phyloP scores from a whole-genome alignment of 2,329 filamentous ascomycete species.

The Paracamarosporium sp. region DNA sequence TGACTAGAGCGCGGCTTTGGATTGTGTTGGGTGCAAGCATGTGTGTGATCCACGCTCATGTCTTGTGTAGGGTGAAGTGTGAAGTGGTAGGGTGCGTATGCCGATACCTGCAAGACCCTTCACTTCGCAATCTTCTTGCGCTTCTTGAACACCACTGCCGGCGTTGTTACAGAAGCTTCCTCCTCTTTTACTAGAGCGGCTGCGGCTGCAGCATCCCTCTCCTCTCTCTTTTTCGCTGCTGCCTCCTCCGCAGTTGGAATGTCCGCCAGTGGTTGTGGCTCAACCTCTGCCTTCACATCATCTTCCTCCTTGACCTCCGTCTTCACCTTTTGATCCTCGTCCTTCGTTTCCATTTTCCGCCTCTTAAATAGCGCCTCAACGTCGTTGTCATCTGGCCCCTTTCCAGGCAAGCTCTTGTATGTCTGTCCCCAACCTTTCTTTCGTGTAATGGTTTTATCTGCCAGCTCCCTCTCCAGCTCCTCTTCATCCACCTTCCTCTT shows the following conservation, averaged over 20 bases:
- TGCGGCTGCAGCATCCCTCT: conserved; percentile 19
- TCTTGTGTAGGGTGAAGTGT: background rate
- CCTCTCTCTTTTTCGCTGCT: conserved; percentile 21
- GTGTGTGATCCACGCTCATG: background rate
- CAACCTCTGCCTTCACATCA: conserved; percentile 55
- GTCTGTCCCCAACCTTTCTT: conserved; percentile 55
- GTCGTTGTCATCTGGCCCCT: conserved; percentile 65
- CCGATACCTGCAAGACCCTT: conserved; percentile 4
- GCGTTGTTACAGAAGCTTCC: conserved; percentile 23
- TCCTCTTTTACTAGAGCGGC: conserved; percentile 24
- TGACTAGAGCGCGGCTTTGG: too few relatives aligned
- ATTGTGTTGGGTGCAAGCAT: too few relatives aligned
- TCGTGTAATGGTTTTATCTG: conserved; percentile 55
- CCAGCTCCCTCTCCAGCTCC: conserved; percentile 66
- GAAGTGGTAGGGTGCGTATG: background rate
- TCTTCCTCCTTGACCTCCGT: conserved; percentile 35
- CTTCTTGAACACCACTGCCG: conserved; percentile 78
- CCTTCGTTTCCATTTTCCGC: conserved; percentile 27
- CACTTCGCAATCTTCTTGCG: conserved; percentile 69
- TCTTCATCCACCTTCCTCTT: conserved; percentile 69
- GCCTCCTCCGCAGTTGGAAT: conserved; percentile 33
- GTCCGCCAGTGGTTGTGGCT: conserved; percentile 13
- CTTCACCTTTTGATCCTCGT: conserved; percentile 10
- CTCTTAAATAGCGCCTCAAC: conserved; percentile 65
- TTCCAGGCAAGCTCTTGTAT: conserved; percentile 53